A percentile compares a stretch with the other conserved stretches of the same genome.
These are phyloP conservation scores for Pichia thaimueangensis DNA, from an alignment of 805 yeast genomes.

Conservation along the genomic window DNA sequence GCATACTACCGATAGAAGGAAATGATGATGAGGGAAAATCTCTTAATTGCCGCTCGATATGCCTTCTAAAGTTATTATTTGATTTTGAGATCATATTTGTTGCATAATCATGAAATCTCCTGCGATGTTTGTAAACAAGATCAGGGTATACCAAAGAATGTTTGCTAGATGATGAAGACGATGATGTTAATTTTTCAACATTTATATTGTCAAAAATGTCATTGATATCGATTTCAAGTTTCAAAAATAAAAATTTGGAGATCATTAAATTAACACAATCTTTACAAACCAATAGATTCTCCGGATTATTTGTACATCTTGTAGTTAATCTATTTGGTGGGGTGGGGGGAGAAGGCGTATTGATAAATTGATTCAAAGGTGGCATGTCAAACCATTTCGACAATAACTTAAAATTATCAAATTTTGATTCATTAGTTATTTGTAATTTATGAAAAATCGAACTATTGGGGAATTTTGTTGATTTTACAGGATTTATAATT, in stretches of 20 bases:
- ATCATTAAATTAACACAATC: constrained; percentile 25
- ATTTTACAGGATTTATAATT: constrained; percentile 10
- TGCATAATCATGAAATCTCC: constrained; percentile 17
- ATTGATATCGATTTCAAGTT: constrained; percentile 26
- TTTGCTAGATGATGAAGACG: background rate
- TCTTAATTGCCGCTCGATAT: background rate
- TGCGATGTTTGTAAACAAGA: constrained; percentile 27
- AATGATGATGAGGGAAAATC: too few relatives aligned
- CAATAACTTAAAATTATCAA: constrained; percentile 23
- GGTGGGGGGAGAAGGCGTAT: constrained; percentile 30
- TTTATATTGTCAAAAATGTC: constrained; percentile 13
- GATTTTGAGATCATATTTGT: constrained; percentile 2
- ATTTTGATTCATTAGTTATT: constrained; percentile 22
- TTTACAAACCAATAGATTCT: constrained; percentile 28
- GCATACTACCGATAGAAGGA: background rate
- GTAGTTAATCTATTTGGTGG: constrained; percentile 24
- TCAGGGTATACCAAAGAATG: constrained; percentile 18
- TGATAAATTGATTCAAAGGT: constrained; percentile 30
- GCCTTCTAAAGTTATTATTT: constrained; percentile 1
- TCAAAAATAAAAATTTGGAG: constrained; percentile 26
- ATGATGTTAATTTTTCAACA: too few relatives aligned
- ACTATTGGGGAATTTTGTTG: constrained; percentile 26
- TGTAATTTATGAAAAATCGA: constrained; percentile 26
- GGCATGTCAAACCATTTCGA: constrained; percentile 33
- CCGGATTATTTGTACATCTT: constrained; percentile 26